Base-by-base conservation (phyloP, 1,284 basidiomycete species). In the Abortiporus biennis region DNA sequence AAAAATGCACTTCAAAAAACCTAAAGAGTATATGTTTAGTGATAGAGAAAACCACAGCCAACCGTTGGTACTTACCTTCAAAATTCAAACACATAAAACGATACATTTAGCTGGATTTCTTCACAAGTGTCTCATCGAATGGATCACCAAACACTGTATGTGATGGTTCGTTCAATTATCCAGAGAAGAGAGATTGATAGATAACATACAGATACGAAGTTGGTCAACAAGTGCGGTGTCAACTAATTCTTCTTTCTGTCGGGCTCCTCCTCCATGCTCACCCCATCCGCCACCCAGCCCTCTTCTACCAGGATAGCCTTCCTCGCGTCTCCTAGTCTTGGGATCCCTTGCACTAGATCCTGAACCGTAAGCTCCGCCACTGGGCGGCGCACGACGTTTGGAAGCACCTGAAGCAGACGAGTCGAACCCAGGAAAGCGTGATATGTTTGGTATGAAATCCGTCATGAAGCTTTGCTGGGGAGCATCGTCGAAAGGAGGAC, bases 71-170 rank as follows among this genome's bases (percentile, higher is more conserved):
- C n/a, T n/a, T n/a, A n/a, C n/a, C n/a, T n/a, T 29, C 9, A 29
- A 29, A 29, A 24, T 16, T 34, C 33, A 34, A 8, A 27, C 9
- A 27, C 15, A n/a, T 16, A 17, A 31, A 13, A 24, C 9, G n/a
- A 38, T 19, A 6, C 16, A 27, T 16, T 43, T 30, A 49, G 21
- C 30, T 50, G 3, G 49, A 43, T 19, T 44, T 55, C 54, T 63
- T 63, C 35, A 66, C 36, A 2, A 48, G 24, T 11, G 49, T 47
- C 22, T 73, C 68, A 39, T 71, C 56, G 44, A 73, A 68, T n/a
- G 69, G 69, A 47, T 72, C 71, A 24, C 71, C 71, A 36, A 73
- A 68, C 42, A 65, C 69, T 72, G 48, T 25, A 23, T 11, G 13
- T 20, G 44, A 23, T 11, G 21, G n/a, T n/a, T n/a, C n/a, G n/a